These are phyloP conservation scores for Microthlaspi erraticum DNA, from an alignment of 345 rosid species.

Conservation along the genomic window DNA sequence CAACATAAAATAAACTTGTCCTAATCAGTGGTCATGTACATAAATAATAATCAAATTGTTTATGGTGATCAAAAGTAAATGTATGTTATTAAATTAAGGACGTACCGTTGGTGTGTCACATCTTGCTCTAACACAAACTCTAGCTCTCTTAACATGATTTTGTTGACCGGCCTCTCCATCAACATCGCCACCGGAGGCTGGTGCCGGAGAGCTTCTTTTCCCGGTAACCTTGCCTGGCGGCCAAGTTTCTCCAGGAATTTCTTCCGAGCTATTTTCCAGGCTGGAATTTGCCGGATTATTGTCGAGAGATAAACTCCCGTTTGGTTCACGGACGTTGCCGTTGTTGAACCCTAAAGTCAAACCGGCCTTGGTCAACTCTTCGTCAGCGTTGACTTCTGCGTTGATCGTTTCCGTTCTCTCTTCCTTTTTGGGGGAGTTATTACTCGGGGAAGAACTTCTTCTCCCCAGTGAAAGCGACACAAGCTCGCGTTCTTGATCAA, in stretches of 20 bases:
- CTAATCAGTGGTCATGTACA: background rate
- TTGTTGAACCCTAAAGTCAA: conserved; percentile 57
- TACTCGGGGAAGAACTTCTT: conserved; percentile 48
- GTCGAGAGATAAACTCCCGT: conserved; percentile 13
- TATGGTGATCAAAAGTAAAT: background rate
- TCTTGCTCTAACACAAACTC: conserved; percentile 92
- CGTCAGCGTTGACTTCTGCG: conserved; percentile 37
- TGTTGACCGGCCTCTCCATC: conserved; percentile 63
- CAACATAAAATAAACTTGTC: background rate
- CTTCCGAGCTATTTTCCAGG: conserved; percentile 50
- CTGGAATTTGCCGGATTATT: conserved; percentile 46
- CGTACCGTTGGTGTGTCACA: conserved; percentile 83
- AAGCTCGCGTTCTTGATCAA: conserved; percentile 52
- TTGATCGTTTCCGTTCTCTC: conserved; percentile 40
- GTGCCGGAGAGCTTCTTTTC: conserved; percentile 45
- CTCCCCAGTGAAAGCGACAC: conserved; percentile 86
- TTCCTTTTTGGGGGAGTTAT: conserved; percentile 43
- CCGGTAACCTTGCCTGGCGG: conserved; percentile 55
- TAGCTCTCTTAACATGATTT: conserved; percentile 67
- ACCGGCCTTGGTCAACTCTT: conserved; percentile 56
- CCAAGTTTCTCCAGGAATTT: conserved; percentile 54
- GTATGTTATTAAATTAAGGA: background rate
- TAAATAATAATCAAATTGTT: background rate
- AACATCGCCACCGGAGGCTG: conserved; percentile 50
- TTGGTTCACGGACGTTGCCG: background rate